Evolutionary conservation across 106 monocot genomes (phyloP), one percentile per base, ranked within the genome.

Genomic region (Allium fistulosum): DNA sequence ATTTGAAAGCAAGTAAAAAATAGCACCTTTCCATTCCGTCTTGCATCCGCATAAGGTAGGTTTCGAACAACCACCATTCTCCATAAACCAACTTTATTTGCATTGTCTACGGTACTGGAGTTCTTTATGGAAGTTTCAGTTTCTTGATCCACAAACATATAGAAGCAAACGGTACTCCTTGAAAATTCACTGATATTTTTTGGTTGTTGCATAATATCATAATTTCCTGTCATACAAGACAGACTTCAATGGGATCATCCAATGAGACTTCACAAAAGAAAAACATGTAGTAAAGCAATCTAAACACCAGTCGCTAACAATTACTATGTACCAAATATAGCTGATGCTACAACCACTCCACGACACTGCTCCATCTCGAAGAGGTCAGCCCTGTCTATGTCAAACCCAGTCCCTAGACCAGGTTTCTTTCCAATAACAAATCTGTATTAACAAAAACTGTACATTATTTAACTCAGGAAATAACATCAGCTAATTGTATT

Each of bases 91-190:
- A 86, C 72, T 58, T 51, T 76, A 58, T 79, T 84, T 57, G 63
- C 68, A 18, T 37, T 72, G 62, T 84, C 75, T 17, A 90, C 7
- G 2, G 28, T 66, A 71, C 59, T 92, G 72, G 79, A 79, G 47
- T 99, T 99, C 86, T 62, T 92, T 58, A 97, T 80, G 55, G 79
- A 86, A 57, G 78, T 78, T 71, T 82, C 80, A 55, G 92, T 97
- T 69, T 97, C 86, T 73, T 92, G 84, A 83, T 97, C 92, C 46
- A 92, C 82, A 83, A 97, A 92, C 84, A 97, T 97, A 65, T 74
- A 97, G 74, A 97, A 97, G 60, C 92, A 92, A 47, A 69, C 80
- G 63, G 63, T 79, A 68, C 52, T 74, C 64, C 83, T 87, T 58
- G 97, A 75, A 65, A 62, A 63, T 63, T 92, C 82, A 70, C 82